Conservation (phyloP, 2,329 filamentous ascomycete species). For the Berkeleyomyces rouxiae region DNA sequence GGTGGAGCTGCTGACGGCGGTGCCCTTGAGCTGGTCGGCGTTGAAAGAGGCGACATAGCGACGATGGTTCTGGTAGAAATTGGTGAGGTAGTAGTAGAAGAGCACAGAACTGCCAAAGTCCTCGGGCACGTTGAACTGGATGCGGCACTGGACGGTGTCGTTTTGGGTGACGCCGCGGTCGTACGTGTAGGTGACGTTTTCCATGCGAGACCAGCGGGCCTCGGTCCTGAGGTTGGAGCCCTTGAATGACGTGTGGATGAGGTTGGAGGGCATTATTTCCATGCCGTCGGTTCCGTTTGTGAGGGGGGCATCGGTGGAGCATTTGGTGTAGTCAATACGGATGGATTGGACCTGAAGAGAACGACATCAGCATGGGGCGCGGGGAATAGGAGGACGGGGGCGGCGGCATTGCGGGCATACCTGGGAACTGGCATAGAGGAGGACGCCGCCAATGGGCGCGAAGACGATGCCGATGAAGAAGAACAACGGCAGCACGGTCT, state of each 20-base stretch:
- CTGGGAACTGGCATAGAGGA: constrained; percentile 71
- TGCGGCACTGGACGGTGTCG: constrained; percentile 42
- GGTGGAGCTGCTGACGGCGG: constrained; percentile 38
- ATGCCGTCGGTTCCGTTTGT: constrained; percentile 23
- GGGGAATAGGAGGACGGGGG: background rate
- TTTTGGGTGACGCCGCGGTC: constrained; percentile 21
- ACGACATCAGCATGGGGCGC: background rate
- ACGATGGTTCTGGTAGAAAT: constrained; percentile 98
- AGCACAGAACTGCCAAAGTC: constrained; percentile 66
- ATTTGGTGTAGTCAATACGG: constrained; percentile 76
- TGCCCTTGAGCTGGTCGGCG: constrained; percentile 61
- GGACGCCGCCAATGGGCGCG: constrained; percentile 73
- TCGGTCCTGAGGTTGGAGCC: constrained; percentile 24
- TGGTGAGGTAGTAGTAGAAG: constrained; percentile 88
- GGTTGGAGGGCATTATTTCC: constrained; percentile 34
- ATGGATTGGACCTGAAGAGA: constrained; percentile 65
- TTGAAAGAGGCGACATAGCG: constrained; percentile 88
- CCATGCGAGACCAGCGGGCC: constrained; percentile 27
- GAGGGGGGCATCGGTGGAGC: constrained; percentile 38
- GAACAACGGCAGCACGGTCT: constrained; percentile 82
- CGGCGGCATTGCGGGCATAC: constrained; percentile 28
- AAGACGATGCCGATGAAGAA: constrained; percentile 84
- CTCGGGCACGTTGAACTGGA: constrained; percentile 67
- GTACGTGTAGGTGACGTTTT: constrained; percentile 25
- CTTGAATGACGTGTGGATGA: constrained; percentile 58